Evolutionary conservation across 805 yeast species (phyloP), one percentile per base, ranked within the genome.

Genomic region (Nakazawaea wickerhamii): DNA sequence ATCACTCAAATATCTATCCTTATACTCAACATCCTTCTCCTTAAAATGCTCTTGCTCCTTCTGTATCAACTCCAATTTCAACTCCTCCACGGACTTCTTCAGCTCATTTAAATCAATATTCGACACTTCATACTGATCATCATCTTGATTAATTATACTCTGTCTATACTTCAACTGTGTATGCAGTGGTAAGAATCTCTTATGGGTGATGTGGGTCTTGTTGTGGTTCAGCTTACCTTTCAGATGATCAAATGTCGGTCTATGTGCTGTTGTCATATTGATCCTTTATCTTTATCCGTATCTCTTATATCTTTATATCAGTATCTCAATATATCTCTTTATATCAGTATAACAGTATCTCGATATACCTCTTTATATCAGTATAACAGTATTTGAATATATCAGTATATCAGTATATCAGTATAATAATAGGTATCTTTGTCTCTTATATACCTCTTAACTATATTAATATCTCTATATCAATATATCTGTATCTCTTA

Each of bases 241-340:
- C 15, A 84, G 83, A 37, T 74, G 74, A 48, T 80, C 86, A 48
- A 81, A 69, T 5, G 84, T 81, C 0, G 86, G 85, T 55, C 83
- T 70, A 53, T 79, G 84, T 8, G 84, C 83, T 3, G 85, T 76
- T 0, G 86, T 77, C 87, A 81, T 80, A 17, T 28, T 23, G 6
- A 5, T 13, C 17, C 10, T 14, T 4, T 30, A 7, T 30, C 34
- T 30, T 8, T 15, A 15, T 15, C 11, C 21, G 14, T 13, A 14
- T 19, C 14, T 8, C 18, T 34, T 18, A 10, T 21, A 18, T 23
- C 20, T 26, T 23, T 23, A 13, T 19, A 36, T 36, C n/a, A n/a
- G 14, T 10, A 2, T 8, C 10, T 2, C 14, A 36, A 8, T n/a
- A n/a, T n/a, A n/a, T n/a, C n/a, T n/a, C n/a, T n/a, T n/a, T n/a